Percentiles rank a stretch among this genome's conserved stretches.
These are phyloP conservation scores for Sclerotinia sclerotiorum DNA, from an alignment of 2,329 filamentous ascomycete genomes.

Conservation along the genomic window DNA sequence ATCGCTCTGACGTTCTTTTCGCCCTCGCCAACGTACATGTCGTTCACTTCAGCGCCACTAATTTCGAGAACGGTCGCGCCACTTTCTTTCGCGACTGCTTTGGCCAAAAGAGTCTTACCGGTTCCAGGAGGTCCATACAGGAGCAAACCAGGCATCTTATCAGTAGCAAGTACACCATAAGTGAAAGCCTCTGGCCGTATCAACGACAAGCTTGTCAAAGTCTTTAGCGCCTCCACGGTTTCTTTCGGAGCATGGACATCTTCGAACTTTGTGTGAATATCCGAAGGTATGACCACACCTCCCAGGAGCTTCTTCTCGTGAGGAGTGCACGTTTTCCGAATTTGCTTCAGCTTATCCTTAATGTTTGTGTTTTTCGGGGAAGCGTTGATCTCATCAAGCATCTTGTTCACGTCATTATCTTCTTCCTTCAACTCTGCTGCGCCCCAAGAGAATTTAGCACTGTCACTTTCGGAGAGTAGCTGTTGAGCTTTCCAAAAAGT, in stretches of 20 bases:
- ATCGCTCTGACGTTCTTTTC: conserved; percentile 95
- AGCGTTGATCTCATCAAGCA: conserved; percentile 33
- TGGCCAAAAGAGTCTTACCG: conserved; percentile 69
- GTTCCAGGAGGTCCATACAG: conserved; percentile 86
- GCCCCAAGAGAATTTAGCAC: conserved; percentile 47
- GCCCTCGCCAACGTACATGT: conserved; percentile 94
- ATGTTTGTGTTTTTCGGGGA: conserved; percentile 40
- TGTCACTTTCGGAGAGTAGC: conserved; percentile 48
- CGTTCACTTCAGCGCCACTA: conserved; percentile 86
- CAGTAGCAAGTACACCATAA: conserved; percentile 87
- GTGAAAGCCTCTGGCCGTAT: conserved; percentile 90
- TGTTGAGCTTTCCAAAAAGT: conserved; percentile 43
- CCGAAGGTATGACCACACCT: conserved; percentile 77
- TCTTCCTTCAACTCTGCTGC: conserved; percentile 45
- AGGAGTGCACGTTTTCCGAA: conserved; percentile 62
- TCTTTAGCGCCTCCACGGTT: conserved; percentile 83
- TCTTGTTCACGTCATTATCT: conserved; percentile 39
- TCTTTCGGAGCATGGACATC: conserved; percentile 81
- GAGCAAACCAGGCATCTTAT: conserved; percentile 86
- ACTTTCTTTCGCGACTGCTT: conserved; percentile 67
- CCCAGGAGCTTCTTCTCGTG: conserved; percentile 81
- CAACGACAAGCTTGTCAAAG: conserved; percentile 83
- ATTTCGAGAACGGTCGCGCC: conserved; percentile 80
- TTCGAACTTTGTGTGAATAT: conserved; percentile 82
- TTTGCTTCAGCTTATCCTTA: conserved; percentile 47